Base-by-base conservation (phyloP, 768 basidiomycete genomes). In the Trametes sanguinea region DNA sequence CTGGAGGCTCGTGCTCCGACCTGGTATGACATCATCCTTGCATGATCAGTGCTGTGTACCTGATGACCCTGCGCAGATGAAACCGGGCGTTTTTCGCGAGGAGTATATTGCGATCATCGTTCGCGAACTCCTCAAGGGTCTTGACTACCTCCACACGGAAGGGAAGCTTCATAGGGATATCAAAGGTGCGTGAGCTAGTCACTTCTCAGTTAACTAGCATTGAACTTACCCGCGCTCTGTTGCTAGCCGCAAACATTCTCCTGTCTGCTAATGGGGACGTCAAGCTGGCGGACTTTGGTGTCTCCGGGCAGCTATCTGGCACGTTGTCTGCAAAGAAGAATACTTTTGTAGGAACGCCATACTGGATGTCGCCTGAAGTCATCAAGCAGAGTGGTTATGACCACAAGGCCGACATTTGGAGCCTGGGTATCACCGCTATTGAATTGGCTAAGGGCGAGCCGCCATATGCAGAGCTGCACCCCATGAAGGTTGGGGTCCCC, bases 351-450 rank as follows among this genome's bases (percentile, higher is more conserved):
- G 94, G 94, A 32, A 95, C 96, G 16, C 96, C 96, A 3, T 99
- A 98, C 72, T 99, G 97, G 97, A 99, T 99, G 97, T 94, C 94
- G 6, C 97, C 97, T 6, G 97, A 99, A 72, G 95, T 98, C 27
- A 99, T 99, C 80, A 98, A 98, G 74, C 97, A 99, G 76, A 96
- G 94, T 59, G 97, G 97, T 4, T 99, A 99, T 76, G 97, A 98
- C 70, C 91, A 95, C 74, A 98, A 98, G 73, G 97, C 97, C 14
- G 97, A 99, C 75, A 98, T 99, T 51, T 99, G 97, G 97, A 94
- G 91, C 75, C 77, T 99, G 64, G 97, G 96, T 13, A 96, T 96
- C 68, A 99, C 97, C 6, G 92, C 94, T 33, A 98, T 98, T 67
- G 97, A 99, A 74, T 81, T 99, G 68, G 97, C 97, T 1, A 95